Evolutionary conservation across 2,329 filamentous ascomycete genomes (phyloP).

Genomic region (Xylariomycetidae sp.): DNA sequence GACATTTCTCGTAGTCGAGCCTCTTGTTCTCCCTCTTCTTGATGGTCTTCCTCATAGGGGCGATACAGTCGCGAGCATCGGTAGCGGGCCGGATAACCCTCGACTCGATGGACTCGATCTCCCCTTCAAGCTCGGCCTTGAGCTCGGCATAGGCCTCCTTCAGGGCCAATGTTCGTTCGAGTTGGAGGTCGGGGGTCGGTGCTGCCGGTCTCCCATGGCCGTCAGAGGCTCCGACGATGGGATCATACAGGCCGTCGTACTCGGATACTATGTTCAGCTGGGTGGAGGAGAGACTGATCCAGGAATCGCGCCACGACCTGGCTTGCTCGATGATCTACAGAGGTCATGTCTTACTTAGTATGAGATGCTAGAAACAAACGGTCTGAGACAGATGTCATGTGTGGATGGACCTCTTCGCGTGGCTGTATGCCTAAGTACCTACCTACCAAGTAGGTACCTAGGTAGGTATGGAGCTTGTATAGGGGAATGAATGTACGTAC

Average conservation of each 20-base stretch:
- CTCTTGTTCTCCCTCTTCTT: constrained; percentile 82
- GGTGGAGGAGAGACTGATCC: constrained; percentile 65
- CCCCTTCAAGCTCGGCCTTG: constrained; percentile 65
- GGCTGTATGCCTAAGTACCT: too few relatives aligned
- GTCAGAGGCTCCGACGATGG: constrained; percentile 64
- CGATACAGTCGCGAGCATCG: constrained; percentile 63
- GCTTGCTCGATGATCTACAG: constrained; percentile 70
- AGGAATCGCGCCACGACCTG: constrained; percentile 73
- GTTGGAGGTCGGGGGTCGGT: constrained; percentile 56
- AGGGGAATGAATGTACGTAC: constrained; percentile 44
- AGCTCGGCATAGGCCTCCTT: constrained; percentile 66
- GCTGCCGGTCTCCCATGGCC: constrained; percentile 49
- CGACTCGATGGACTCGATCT: constrained; percentile 65
- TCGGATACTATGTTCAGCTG: constrained; percentile 64
- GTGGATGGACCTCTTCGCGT: too few relatives aligned
- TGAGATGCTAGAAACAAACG: constrained; percentile 4
- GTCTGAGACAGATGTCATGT: too few relatives aligned
- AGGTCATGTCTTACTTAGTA: too few relatives aligned
- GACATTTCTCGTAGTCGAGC: constrained; percentile 74
- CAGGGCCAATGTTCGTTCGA: constrained; percentile 62
- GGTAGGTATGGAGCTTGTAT: too few relatives aligned
- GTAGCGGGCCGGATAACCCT: constrained; percentile 66
- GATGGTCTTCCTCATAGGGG: constrained; percentile 74
- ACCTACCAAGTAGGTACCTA: too few relatives aligned
- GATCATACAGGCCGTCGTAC: constrained; percentile 70